Conservation (phyloP, 1,284 basidiomycete genomes). For the Coriolopsis trogii region DNA sequence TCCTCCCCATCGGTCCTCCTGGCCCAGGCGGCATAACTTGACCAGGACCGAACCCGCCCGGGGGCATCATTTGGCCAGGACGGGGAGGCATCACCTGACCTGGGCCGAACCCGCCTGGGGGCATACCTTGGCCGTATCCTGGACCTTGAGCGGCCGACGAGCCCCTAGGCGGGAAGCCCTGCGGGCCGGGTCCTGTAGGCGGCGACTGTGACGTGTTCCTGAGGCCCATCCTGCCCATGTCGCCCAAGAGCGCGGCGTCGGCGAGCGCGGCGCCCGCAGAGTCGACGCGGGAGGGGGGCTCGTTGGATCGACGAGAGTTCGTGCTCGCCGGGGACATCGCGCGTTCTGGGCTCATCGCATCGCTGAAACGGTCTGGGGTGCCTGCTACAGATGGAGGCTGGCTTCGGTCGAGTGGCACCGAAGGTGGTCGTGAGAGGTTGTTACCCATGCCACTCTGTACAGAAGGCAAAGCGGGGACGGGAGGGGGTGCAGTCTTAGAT, state of each 20-base stretch:
- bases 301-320: constrained; percentile 17
- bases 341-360: constrained; percentile 28
- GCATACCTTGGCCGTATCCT: constrained; percentile 30
- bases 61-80: constrained; percentile 30
- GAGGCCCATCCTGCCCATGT: constrained; percentile 33
- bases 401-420: constrained; percentile 17
- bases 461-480: constrained; percentile 29
- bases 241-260: constrained; percentile 26
- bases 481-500: constrained; percentile 42
- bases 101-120: constrained; percentile 27
- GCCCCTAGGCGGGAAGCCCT: constrained; percentile 26
- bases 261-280: constrained; percentile 23
- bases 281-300: constrained; percentile 24
- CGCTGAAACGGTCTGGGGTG: constrained; percentile 18
- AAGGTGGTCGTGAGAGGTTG: constrained; percentile 25
- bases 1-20: constrained; percentile 34
- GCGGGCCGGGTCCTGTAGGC: constrained; percentile 21
- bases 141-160: constrained; percentile 18
- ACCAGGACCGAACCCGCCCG: constrained; percentile 24
- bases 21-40: constrained; percentile 27
- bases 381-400: constrained; percentile 21
- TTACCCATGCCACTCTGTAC: constrained; percentile 16
- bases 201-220: constrained; percentile 23
- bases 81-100: constrained; percentile 34
- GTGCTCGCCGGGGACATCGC: constrained; percentile 29